Base-by-base conservation (phyloP, 345 rosid species). In the Salix dunnii region DNA sequence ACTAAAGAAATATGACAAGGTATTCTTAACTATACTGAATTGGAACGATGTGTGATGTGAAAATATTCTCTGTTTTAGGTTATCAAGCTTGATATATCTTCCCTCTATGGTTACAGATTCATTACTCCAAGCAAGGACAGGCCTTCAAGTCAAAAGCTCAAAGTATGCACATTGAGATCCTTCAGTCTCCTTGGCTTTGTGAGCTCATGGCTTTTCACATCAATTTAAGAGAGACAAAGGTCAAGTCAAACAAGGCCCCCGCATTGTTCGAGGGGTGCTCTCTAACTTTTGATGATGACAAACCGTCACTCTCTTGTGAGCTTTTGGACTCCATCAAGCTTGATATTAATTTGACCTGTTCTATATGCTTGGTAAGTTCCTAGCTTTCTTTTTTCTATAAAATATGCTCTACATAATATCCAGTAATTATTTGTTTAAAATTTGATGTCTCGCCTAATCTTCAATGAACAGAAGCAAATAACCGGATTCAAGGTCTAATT, bases 1-100 rank as follows among this genome's bases (percentile, higher is more conserved):
- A 72, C 92, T 93, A 30, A 96, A 96, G 86, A 96, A 93, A 81
- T 96, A 96, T 65, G 99, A 96, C 77, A 95, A 95, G 96, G 97
- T 90, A 33, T 33, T 33, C 36, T 33, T 33, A 28, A 28, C 30
- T 28, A 2, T 28, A 1, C 30, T 28, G 30, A 28, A 28, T 28
- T 28, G 1, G 30, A 28, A 28, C 30, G 30, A 28, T 28, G 30
- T 28, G 30, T 28, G 36, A 10, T 33, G 21, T 67, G 28, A 36
- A 36, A 40, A 30, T 16, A 3, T 66, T 7, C 10, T 55, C 27
- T 74, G 40, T 23, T 42, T 48, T 30, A 46, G 35, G 20, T 48
- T 46, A 40, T 46, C 68, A 21, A 11, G 43, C 43, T 27, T 69
- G 2, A 58, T 23, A 35, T 40, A 16, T 55, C 33, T 2, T 6